These are phyloP conservation scores for Quercus tomentella DNA, from an alignment of 331 rosid species.

Conservation along the genomic window DNA sequence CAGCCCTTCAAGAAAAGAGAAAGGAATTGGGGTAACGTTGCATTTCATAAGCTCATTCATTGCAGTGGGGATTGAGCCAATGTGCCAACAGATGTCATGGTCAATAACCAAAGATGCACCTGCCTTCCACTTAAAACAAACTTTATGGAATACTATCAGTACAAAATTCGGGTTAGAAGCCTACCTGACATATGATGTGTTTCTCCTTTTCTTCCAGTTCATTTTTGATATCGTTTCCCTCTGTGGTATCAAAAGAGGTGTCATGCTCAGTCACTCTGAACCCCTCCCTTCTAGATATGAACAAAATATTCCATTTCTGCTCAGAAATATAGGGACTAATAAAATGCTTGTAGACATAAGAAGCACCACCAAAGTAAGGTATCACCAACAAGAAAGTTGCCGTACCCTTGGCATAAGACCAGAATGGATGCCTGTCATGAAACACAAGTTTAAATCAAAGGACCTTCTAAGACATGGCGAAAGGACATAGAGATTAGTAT, in stretches of 20 bases:
- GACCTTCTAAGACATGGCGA: background rate
- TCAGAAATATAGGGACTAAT: constrained; percentile 21
- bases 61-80: background rate
- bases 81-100: background rate
- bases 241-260: too few relatives aligned
- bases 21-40: background rate
- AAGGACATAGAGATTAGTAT: background rate
- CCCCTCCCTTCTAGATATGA: constrained; percentile 5
- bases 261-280: constrained; percentile 10
- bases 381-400: constrained; percentile 40
- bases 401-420: constrained; percentile 50
- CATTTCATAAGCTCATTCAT: too few relatives aligned
- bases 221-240: constrained; percentile 4
- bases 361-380: constrained; percentile 49
- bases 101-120: background rate
- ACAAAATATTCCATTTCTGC: constrained; percentile 1
- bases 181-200: constrained; percentile 28
- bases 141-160: background rate
- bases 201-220: constrained; percentile 25
- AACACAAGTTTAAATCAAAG: constrained; percentile 15
- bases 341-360: constrained; percentile 33
- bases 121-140: background rate
- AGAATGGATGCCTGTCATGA: constrained; percentile 49
- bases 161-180: background rate
- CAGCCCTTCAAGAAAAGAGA: background rate